A percentile compares a stretch with the other conserved stretches of the same genome.
Conservation (phyloP, 176 grass and related monocot genomes). For the Neostapfia colusana region DNA sequence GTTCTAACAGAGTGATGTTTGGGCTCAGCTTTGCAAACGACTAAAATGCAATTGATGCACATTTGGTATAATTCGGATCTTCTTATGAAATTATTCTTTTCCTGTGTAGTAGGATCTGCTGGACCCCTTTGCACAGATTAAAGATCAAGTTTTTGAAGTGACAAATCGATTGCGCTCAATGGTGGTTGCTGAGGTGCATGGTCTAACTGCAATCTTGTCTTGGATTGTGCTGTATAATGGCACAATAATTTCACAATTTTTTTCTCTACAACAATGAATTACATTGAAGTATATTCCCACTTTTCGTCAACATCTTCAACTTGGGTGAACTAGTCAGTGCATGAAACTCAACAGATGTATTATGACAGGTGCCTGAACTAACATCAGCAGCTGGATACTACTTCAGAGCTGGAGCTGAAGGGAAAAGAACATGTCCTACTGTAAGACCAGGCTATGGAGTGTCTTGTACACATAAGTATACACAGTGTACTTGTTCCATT, state of each 20-base stretch:
- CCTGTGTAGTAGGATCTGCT: constrained; percentile 42
- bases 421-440: constrained; percentile 64
- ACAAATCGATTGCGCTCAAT: constrained; percentile 45
- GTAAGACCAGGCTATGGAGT: constrained; percentile 36
- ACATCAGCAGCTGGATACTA: constrained; percentile 67
- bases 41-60: neutral
- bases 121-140: constrained; percentile 51
- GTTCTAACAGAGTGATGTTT: neutral
- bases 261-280: constrained; percentile 5
- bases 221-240: neutral
- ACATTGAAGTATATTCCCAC: neutral
- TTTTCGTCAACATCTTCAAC: neutral
- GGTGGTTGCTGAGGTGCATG: constrained; percentile 57
- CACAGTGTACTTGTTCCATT: neutral
- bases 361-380: constrained; percentile 55
- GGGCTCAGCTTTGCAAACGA: neutral
- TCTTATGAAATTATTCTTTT: neutral
- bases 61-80: neutral
- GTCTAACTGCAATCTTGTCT: neutral
- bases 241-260: neutral
- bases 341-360: neutral
- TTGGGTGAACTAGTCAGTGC: neutral
- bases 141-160: constrained; percentile 53
- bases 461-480: neutral
- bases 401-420: constrained; percentile 64